phyloP scores from a whole-genome alignment of 352 stramenopile genomes.

The Globisporangium apiculatum region DNA sequence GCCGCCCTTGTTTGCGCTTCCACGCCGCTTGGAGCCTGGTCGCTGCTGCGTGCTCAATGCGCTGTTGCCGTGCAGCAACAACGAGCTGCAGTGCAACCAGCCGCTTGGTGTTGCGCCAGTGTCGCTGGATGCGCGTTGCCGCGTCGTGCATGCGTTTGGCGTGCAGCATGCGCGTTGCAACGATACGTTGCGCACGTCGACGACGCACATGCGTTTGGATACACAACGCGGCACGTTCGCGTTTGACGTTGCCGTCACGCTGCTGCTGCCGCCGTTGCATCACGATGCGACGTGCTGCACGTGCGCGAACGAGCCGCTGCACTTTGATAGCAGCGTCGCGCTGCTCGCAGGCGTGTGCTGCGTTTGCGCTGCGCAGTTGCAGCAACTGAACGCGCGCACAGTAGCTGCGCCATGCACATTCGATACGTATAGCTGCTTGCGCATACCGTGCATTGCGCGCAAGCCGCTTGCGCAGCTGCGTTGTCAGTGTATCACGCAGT shows the following conservation, averaged over 20 bases:
- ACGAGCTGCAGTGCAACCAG: conserved; percentile 38
- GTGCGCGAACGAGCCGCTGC: conserved; percentile 48
- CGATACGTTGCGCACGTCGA: conserved; percentile 26
- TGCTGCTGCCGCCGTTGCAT: conserved; percentile 30
- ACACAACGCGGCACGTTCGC: conserved; percentile 34
- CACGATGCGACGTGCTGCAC: conserved; percentile 30
- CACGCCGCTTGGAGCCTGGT: conserved; percentile 49
- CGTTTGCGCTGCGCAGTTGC: conserved; percentile 23
- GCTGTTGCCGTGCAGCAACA: conserved; percentile 19
- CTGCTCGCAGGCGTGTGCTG: conserved; percentile 22
- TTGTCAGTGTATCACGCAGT: conserved; percentile 22
- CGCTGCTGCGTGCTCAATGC: conserved; percentile 34
- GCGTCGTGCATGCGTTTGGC: conserved; percentile 23
- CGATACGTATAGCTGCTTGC: conserved; percentile 45
- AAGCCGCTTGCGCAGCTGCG: conserved; percentile 11
- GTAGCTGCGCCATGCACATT: conserved; percentile 69
- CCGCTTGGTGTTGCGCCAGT: conserved; percentile 44
- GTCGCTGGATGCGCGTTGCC: conserved; percentile 35
- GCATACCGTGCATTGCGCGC: conserved; percentile 10
- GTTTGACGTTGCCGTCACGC: conserved; percentile 15
- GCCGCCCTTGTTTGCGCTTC: conserved; percentile 46
- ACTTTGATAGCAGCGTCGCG: conserved; percentile 48
- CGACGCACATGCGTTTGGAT: conserved; percentile 39
- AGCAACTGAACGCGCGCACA: conserved; percentile 21
- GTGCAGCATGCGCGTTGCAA: conserved; percentile 20